A percentile compares a stretch with the other conserved stretches of the same genome.
These are phyloP conservation scores for Epichloe amarillans DNA, from an alignment of 2,329 filamentous ascomycete species.

Conservation along the genomic window DNA sequence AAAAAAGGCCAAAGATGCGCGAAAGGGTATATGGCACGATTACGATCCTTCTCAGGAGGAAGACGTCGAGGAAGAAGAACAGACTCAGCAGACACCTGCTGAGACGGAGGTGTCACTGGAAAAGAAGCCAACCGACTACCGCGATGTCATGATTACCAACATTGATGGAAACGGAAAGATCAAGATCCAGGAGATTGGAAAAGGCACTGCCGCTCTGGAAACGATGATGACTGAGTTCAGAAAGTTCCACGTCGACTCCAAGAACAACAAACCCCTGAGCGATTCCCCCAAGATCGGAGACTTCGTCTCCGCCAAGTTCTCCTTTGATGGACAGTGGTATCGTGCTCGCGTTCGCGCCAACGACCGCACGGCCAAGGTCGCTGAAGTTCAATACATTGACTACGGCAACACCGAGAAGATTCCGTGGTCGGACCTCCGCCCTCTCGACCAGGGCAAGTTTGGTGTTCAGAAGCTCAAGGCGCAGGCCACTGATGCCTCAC, in stretches of 20 bases:
- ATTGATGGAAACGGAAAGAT: constrained; percentile 70
- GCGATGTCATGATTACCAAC: constrained; percentile 84
- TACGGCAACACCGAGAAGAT: constrained; percentile 90
- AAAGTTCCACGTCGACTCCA: constrained; percentile 74
- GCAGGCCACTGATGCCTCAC: constrained; percentile 74
- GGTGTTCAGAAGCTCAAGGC: constrained; percentile 66
- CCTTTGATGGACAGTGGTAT: constrained; percentile 86
- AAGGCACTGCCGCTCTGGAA: constrained; percentile 72
- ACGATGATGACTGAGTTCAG: constrained; percentile 84
- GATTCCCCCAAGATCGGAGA: constrained; percentile 82
- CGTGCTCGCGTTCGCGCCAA: constrained; percentile 82
- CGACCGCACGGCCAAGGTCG: constrained; percentile 76
- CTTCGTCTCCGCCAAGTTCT: constrained; percentile 82
- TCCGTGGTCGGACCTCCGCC: constrained; percentile 70
- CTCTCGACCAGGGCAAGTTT: constrained; percentile 72
- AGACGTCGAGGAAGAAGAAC: constrained; percentile 38
- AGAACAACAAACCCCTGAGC: constrained; percentile 61
- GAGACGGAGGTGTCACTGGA: constrained; percentile 39
- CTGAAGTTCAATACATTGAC: constrained; percentile 89
- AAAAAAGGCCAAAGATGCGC: constrained; percentile 73
- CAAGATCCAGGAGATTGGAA: constrained; percentile 83
- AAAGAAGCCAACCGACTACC: constrained; percentile 70
- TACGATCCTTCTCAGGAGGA: constrained; percentile 85
- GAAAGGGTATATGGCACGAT: constrained; percentile 83
- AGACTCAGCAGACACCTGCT: constrained; percentile 36